Conservation (phyloP, 2,329 filamentous ascomycete genomes). For the Paecilomyces fulvus region DNA sequence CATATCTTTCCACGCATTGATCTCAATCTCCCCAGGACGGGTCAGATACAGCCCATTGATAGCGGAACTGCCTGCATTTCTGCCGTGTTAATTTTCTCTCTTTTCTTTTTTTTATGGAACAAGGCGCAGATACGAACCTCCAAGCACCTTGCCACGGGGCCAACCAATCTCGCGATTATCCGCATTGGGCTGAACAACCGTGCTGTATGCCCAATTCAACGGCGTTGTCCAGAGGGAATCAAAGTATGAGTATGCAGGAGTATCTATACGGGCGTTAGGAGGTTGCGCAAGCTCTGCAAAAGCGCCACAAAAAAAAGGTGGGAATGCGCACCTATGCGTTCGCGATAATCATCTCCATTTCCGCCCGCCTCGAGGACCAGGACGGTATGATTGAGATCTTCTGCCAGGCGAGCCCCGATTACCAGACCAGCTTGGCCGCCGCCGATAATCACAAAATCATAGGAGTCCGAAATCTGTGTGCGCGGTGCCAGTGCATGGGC, state of each 20-base stretch:
- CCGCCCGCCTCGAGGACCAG: conserved; percentile 25
- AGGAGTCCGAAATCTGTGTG: conserved; percentile 18
- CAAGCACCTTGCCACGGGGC: conserved; percentile 27
- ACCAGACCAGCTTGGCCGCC: conserved; percentile 49
- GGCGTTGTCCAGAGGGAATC: conserved; percentile 27
- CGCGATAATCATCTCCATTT: conserved; percentile 24
- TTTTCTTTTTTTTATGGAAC: neutral
- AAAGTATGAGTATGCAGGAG: conserved; percentile 25
- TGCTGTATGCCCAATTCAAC: conserved; percentile 25
- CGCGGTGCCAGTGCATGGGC: conserved; percentile 16
- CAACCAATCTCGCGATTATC: conserved; percentile 21
- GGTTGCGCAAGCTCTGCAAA: neutral
- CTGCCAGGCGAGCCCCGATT: conserved; percentile 34
- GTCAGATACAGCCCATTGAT: conserved; percentile 30
- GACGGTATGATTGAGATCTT: conserved; percentile 30
- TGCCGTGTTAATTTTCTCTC: neutral
- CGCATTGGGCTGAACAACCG: conserved; percentile 19
- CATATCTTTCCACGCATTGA: conserved; percentile 25
- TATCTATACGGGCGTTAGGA: conserved; percentile 14
- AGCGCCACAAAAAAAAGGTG: neutral
- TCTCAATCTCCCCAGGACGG: conserved; percentile 22
- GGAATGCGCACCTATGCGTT: conserved; percentile 21
- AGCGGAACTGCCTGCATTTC: conserved; percentile 21
- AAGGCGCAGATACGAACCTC: conserved; percentile 14
- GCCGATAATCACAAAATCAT: conserved; percentile 40